Evolutionary conservation across 345 rosid genomes (phyloP).

Genomic region (Arabis alpina): DNA sequence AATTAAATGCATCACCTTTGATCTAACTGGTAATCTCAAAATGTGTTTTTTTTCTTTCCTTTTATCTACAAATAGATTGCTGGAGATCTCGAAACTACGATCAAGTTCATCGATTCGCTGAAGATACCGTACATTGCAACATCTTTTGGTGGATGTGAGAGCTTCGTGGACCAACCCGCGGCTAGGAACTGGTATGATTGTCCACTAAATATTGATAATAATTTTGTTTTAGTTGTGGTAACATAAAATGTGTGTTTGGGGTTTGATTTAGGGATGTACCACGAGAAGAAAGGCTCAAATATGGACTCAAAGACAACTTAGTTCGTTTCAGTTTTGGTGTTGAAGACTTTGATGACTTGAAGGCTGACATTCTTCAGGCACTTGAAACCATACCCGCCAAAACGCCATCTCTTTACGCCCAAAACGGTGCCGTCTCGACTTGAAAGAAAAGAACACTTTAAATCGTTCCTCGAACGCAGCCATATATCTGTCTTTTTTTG

Average conservation of each 20-base stretch:
- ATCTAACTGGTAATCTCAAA: slow-evolving; percentile 43
- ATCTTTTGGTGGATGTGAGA: slow-evolving; percentile 94
- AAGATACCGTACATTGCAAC: slow-evolving; percentile 93
- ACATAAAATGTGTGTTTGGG: not conserved
- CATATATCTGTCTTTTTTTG: no score
- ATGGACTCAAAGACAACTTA: slow-evolving; percentile 78
- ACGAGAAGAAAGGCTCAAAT: slow-evolving; percentile 61
- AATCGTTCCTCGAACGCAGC: no score
- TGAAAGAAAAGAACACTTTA: no score
- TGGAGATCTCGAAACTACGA: slow-evolving; percentile 71
- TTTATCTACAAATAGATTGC: slow-evolving; percentile 11
- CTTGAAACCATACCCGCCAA: slow-evolving; percentile 45
- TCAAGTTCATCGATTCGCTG: slow-evolving; percentile 71
- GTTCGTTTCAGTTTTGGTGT: slow-evolving; percentile 88
- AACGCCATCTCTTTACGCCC: not conserved
- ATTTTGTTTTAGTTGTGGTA: not conserved
- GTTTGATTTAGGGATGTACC: slow-evolving; percentile 60
- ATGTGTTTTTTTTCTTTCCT: not conserved
- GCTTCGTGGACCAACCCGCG: slow-evolving; percentile 92
- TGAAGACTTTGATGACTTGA: slow-evolving; percentile 81
- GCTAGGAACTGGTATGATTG: slow-evolving; percentile 71
- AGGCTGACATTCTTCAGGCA: slow-evolving; percentile 81
- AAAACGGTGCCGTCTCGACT: slow-evolving; percentile 1
- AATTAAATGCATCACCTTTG: slow-evolving; percentile 54
- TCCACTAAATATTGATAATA: not conserved